Percentiles rank a stretch among this genome's conserved stretches.
phyloP scores from a whole-genome alignment of 106 monocot genomes.

The Phalaenopsis equestris region DNA sequence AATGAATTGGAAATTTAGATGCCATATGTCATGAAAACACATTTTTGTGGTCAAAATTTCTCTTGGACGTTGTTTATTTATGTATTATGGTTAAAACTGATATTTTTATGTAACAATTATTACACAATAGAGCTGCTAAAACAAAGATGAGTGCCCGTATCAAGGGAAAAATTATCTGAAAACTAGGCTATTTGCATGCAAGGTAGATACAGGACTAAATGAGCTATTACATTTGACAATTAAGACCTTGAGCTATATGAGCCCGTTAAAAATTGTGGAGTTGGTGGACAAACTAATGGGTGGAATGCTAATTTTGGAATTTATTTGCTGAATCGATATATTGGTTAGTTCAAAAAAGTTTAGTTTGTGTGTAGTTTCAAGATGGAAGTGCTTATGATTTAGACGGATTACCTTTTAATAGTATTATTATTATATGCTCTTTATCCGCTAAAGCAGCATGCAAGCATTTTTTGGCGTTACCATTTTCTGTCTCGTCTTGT shows the following conservation, averaged over 20 bases:
- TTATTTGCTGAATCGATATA: neutral
- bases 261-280: neutral
- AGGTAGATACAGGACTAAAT: neutral
- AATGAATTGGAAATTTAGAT: neutral
- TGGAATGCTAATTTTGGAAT: neutral
- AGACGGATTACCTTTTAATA: neutral
- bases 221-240: neutral
- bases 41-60: too few relatives aligned
- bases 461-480: neutral
- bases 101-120: neutral
- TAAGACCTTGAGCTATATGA: neutral
- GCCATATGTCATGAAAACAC: neutral
- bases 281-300: neutral
- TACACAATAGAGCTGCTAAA: neutral
- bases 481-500: neutral
- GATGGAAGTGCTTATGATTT: neutral
- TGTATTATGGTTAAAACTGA: neutral
- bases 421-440: neutral
- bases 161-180: slow-evolving; percentile 1
- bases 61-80: neutral
- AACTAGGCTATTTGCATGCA: neutral
- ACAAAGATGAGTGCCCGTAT: neutral
- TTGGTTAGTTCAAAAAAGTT: neutral
- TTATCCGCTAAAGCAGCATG: neutral
- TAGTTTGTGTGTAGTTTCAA: neutral